Conservation (phyloP, 2,329 filamentous ascomycete genomes). For the Exophiala alcalophila region DNA sequence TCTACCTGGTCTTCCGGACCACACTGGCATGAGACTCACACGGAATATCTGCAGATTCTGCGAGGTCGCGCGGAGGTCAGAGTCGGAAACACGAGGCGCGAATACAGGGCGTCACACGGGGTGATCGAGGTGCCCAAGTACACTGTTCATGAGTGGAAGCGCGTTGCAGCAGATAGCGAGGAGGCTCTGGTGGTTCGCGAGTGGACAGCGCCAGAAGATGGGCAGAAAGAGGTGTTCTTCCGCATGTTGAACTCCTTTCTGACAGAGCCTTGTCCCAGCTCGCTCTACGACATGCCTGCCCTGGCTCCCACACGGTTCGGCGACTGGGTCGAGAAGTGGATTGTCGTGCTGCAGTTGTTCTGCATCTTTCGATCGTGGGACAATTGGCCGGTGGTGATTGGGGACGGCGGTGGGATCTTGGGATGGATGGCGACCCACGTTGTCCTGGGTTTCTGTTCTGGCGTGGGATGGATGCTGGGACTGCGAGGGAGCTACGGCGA, state of each 20-base stretch:
- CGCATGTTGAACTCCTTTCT: slow-evolving; percentile 45
- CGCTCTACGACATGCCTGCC: slow-evolving; percentile 9
- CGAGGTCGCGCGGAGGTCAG: slow-evolving; percentile 36
- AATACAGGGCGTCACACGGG: slow-evolving; percentile 12
- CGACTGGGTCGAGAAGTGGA: slow-evolving; percentile 15
- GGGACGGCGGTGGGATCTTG: slow-evolving; percentile 15
- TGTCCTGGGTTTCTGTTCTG: slow-evolving; percentile 6
- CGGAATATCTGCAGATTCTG: slow-evolving; percentile 47
- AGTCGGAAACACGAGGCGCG: slow-evolving; percentile 10
- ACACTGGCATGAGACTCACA: slow-evolving; percentile 51
- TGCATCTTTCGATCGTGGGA: slow-evolving; percentile 20
- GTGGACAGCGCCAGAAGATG: slow-evolving; percentile 47
- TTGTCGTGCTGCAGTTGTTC: slow-evolving; percentile 19
- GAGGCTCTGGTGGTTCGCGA: slow-evolving; percentile 46
- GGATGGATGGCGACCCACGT: slow-evolving; percentile 21
- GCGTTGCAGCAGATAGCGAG: slow-evolving; percentile 30
- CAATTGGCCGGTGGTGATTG: slow-evolving; percentile 21
- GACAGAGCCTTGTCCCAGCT: slow-evolving; percentile 19
- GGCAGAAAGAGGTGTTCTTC: slow-evolving; percentile 50
- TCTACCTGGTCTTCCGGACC: slow-evolving; percentile 51
- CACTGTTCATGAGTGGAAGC: slow-evolving; percentile 49
- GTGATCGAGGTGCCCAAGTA: slow-evolving; percentile 37
- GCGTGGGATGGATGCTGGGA: slow-evolving; percentile 13
- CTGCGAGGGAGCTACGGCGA: slow-evolving; percentile 16
- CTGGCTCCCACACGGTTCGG: slow-evolving; percentile 4